Base-by-base conservation (phyloP, 495 filamentous ascomycete genomes). In the Astrothelium subdiscretum region DNA sequence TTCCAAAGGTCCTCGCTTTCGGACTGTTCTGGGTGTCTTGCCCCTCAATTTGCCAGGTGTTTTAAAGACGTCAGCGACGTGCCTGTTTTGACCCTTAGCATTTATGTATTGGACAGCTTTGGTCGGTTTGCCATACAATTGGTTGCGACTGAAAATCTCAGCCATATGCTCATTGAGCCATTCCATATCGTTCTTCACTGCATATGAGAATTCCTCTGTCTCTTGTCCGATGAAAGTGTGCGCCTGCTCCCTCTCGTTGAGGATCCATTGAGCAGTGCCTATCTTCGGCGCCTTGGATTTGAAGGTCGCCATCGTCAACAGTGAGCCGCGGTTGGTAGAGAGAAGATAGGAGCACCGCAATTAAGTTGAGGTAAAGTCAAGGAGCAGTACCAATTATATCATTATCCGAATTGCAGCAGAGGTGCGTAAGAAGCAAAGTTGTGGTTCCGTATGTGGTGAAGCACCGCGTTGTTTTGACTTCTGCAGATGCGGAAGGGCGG, bases 31-130 rank as follows among this genome's bases (percentile, higher is more conserved):
- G 40, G 94, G 92, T 6, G 94, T 97, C 77, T 95, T 97, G 62
- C 92, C 94, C 65, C 91, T 84, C 76, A 96, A 76, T 66, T 95
- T 97, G 26, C 91, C 92, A 1, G 94, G 94, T 3, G 94, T 97
- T 69, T 98, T 98, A 76, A 97, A 96, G 1, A 92, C 82, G 65
- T 97, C 95, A 31, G 89, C 81, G 60, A 97, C 85, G 72, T 91
- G 92, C 57, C 89, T 92, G 67, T 32, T 31, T 44, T 0, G 32
- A 6, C 12, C 18, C 6, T 57, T 62, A 22, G 51, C 12, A 35
- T 22, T 18, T 10, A 54, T 3, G 51, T 38, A 13, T 2, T 13
- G 0, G 11, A 35, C 8, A 6, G 12, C 4, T 15, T 5, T 20
- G 18, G 6, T 2, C 31, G 58, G 24, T 54, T 32, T 26, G 31